These are phyloP conservation scores for Blastocystis sp. DNA, from an alignment of 352 stramenopile species.

Conservation along the genomic window DNA sequence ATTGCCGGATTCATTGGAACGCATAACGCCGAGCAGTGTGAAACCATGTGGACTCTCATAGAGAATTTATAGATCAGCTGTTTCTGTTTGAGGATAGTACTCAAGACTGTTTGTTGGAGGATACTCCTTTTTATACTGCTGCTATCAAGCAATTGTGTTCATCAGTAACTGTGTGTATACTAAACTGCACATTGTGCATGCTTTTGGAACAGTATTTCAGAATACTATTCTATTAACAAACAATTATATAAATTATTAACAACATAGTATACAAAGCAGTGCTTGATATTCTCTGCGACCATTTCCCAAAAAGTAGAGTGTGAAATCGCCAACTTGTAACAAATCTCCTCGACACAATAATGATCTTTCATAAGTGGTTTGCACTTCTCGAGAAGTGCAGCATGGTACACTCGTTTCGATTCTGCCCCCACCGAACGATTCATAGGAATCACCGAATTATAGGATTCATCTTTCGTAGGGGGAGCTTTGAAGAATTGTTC, in stretches of 20 bases:
- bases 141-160: neutral
- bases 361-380: conserved; percentile 35
- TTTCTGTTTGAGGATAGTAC: neutral
- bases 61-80: neutral
- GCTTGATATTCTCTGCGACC: neutral
- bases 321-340: neutral
- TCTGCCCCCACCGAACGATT: neutral
- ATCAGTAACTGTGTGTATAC: no score
- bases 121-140: neutral
- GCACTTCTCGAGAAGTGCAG: neutral
- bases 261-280: conserved; percentile 22
- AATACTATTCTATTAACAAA: neutral
- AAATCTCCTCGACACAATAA: conserved; percentile 55
- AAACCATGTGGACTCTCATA: conserved; percentile 2
- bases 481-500: neutral
- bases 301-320: conserved; percentile 15
- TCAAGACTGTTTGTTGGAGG: neutral
- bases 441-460: neutral
- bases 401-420: neutral
- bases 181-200: no score
- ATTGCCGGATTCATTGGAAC: neutral
- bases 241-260: conserved; percentile 4
- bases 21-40: neutral
- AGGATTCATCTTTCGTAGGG: neutral
- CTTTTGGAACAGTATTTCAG: no score